Base-by-base conservation (phyloP, 148 eudicot genomes). In the Tetragonia tetragonoides region DNA sequence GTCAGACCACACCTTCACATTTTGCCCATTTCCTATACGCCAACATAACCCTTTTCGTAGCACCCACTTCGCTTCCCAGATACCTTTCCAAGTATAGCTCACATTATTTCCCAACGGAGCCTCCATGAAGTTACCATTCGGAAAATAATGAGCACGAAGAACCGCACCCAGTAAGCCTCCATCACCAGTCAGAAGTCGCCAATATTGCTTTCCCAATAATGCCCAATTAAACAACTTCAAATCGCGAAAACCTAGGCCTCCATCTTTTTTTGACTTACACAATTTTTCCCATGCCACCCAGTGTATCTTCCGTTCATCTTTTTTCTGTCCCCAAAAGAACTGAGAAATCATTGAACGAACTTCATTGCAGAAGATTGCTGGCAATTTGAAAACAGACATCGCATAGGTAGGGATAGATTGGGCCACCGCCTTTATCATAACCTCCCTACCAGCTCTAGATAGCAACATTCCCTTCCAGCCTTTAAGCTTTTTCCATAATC, bases 211-310 rank as follows among this genome's bases (percentile, higher is more conserved):
- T 0, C 34, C 74, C 4, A 70, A 23, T 5, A 70, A 12, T 2
- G 18, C 74, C 17, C 7, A 7, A n/a, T 46, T 70, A n/a, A 49
- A 70, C 2, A 11, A 5, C 38, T 70, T n/a, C 12, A 70, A 21
- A 70, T 70, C 53, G 0, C 75, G 7, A 15, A 72, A 49, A 3
- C 75, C 63, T 4, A 72, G 17, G 6, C 75, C 75, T 1, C 75
- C 62, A 4, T 12, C 21, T 1, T 20, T 11, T 18, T 72, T 56
- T 16, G 75, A 10, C 3, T 18, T 1, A 12, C 59, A 72, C 59
- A 53, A 18, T 28, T 28, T 28, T 21, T 72, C 23, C 75, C 75
- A 72, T 3, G 24, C 10, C 6, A 57, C 18, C 75, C 75, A 73
- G 4, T 20, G 20, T 16, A 56, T 57, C 15, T 37, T 73, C 3